Base-by-base conservation (phyloP, 148 eudicot species). In the Silene latifolia region DNA sequence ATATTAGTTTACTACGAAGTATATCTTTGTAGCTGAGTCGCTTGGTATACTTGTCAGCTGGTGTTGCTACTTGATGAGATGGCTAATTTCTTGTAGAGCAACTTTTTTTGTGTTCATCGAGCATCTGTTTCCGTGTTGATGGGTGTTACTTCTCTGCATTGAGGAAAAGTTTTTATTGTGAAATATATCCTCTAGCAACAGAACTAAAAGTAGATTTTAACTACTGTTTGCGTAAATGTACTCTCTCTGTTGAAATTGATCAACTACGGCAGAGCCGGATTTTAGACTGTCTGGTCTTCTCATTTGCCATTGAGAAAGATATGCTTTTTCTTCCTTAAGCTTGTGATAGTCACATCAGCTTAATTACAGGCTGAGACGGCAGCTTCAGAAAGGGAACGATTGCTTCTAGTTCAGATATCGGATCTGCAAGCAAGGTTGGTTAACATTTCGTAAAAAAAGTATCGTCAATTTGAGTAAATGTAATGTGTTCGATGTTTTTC, bases 381-480 rank as follows among this genome's bases (percentile, higher is more conserved):
- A 64, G 82, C 79, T 86, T 85, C 98, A 69, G 97, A 94, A 72
- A 92, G 91, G 87, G 96, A 90, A 73, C 87, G 87, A 11, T 74
- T 87, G 76, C 89, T 95, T 78, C 83, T 87, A 65, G 24, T 68
- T 77, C 89, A 83, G 88, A 92, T 95, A 75, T 85, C 92, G 21
- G 97, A 92, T 73, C 98, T 94, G 70, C 93, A 95, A 84, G 77
- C 96, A 63, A 90, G 98, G 98, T 92, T 68, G 17, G 79, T 80
- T 76, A 51, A 35, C 23, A 12, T 53, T 66, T 35, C 63, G 42
- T 58, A 51, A 51, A 19, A 21, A 27, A 15, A 63, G 42, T 14
- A 20, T 57, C 65, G 27, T 56, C 72, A 21, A 17, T 18, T 63
- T 18, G 71, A 67, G 54, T 19, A 44, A 24, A 19, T 20, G 19